Base-by-base conservation (phyloP, 441 rosid species). In the Sinapis alba region DNA sequence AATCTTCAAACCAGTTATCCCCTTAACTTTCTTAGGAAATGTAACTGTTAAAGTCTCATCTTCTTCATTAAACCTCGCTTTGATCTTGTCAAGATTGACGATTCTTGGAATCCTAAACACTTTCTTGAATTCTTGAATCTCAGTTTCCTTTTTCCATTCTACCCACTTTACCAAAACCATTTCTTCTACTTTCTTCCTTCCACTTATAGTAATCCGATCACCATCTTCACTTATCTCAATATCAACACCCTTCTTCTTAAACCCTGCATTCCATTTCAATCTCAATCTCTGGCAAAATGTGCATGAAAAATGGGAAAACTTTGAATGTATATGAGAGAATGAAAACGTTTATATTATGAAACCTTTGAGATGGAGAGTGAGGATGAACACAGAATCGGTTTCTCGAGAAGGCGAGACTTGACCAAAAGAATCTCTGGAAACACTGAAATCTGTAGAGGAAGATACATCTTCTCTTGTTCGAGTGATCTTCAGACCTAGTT, bases 401-500 rank as follows among this genome's bases (percentile, higher is more conserved):
- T 92, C 97, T 80, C 73, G 75, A 65, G 92, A 92, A 66, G 83
- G 61, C 75, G 88, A 90, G 58, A 87, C 61, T 20, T 85, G 88
- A 61, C 86, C 86, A 8, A 71, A 66, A 2, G 82, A 72, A 73
- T 85, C 87, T 80, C 81, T 86, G 8, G 80, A 54, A 34, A 90
- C 68, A 8, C 74, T 79, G 34, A 90, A 78, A 71, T 85, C 83
- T 15, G 89, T 26, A 13, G 78, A 78, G 71, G 90, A 84, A 69
- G 85, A 84, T 23, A 69, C 74, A 71, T 87, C 89, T 53, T 90
- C 91, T 83, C 76, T 87, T 19, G 84, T 84, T 36, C 72, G 86
- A 13, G 92, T 88, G 80, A 94, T 89, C 86, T 87, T 92, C 50
- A 94, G 74, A 71, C 93, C 96, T 47, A 92, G 69, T 82, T 94